Percentiles rank a stretch among this genome's conserved stretches.
phyloP scores from a whole-genome alignment of 805 yeast species.

The Yamadazyma akitaensis region DNA sequence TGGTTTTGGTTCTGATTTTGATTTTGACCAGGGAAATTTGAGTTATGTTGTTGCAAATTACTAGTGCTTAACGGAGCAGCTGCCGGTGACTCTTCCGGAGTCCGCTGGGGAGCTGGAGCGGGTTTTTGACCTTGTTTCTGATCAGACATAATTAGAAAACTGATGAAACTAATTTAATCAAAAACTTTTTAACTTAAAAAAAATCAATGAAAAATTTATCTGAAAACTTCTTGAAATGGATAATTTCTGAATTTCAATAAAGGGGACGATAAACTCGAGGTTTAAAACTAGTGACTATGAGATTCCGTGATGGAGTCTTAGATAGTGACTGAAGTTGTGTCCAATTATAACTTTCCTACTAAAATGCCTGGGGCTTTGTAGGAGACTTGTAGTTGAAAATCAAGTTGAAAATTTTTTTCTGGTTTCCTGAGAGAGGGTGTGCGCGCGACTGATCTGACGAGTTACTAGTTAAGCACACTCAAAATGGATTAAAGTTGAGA shows the following conservation, averaged over 20 bases:
- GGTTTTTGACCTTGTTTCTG: constrained; percentile 1
- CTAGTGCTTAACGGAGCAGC: constrained; percentile 13
- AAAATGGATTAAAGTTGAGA: not conserved
- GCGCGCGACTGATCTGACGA: constrained; percentile 2
- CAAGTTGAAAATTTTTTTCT: constrained; percentile 6
- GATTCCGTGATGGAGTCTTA: not conserved
- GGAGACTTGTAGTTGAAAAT: not conserved
- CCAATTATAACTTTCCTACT: not conserved
- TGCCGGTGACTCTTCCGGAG: not conserved
- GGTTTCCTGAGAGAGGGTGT: not conserved
- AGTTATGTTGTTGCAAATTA: constrained; percentile 15
- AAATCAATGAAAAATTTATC: not conserved
- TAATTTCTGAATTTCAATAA: not conserved
- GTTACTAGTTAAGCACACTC: no score
- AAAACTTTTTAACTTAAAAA: not conserved
- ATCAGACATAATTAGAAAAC: not conserved
- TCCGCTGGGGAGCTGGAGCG: not conserved
- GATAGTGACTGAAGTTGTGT: not conserved
- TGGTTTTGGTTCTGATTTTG: not conserved
- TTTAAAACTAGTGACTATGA: not conserved
- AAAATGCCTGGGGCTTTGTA: not conserved
- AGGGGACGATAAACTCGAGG: not conserved
- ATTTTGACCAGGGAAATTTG: constrained; percentile 8
- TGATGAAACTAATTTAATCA: not conserved
- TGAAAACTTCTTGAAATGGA: not conserved